Percentiles rank a stretch among this genome's conserved stretches.
These are phyloP conservation scores for Lichenothelia convexa DNA, from an alignment of 495 filamentous ascomycete species.

Conservation along the genomic window DNA sequence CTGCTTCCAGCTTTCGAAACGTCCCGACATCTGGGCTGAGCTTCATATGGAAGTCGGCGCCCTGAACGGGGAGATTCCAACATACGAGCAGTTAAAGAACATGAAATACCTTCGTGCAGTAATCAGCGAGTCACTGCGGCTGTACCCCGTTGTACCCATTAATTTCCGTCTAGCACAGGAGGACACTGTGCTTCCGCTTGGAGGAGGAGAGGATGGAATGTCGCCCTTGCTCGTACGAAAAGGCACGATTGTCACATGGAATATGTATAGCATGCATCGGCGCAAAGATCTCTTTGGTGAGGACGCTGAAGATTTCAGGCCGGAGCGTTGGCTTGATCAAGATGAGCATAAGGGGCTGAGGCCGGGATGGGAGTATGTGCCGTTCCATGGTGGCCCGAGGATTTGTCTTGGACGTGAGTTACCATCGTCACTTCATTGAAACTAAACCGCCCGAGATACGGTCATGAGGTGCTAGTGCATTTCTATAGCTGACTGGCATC, in stretches of 20 bases:
- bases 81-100: constrained; percentile 9
- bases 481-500: not conserved
- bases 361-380: constrained; percentile 9
- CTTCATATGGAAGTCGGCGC: constrained; percentile 5
- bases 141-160: constrained; percentile 11
- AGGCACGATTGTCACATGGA: constrained; percentile 6
- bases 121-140: constrained; percentile 12
- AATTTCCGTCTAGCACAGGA: constrained; percentile 6
- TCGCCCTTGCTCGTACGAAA: constrained; percentile 10
- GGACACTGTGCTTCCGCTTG: constrained; percentile 9
- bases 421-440: not conserved
- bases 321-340: constrained; percentile 16
- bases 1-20: constrained; percentile 1
- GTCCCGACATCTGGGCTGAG: constrained; percentile 6
- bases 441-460: not conserved
- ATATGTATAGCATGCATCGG: constrained; percentile 12
- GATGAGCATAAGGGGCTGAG: constrained; percentile 6
- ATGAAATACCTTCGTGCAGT: constrained; percentile 8
- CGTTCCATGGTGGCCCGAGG: constrained; percentile 12
- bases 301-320: constrained; percentile 11
- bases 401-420: constrained; percentile 11
- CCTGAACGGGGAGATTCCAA: constrained; percentile 2
- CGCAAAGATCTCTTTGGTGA: constrained; percentile 9
- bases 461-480: not conserved
- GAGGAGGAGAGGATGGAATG: constrained; percentile 9